Evolutionary conservation across 306 rosid species (phyloP).

Genomic region (Prunus armeniaca): DNA sequence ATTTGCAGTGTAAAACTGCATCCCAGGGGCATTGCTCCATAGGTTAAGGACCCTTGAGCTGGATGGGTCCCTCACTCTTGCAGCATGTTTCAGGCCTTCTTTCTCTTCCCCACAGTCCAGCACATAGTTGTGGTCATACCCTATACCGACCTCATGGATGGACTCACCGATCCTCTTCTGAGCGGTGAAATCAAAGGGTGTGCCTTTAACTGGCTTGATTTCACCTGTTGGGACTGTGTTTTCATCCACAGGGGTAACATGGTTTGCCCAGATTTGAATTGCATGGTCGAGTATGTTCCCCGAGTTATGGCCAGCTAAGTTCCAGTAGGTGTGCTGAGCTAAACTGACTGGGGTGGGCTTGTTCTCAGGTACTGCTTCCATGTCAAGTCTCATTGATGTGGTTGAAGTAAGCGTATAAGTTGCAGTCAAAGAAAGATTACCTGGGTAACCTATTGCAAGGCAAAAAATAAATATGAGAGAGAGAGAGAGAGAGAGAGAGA

Average conservation of each 20-base stretch:
- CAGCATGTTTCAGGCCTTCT: conserved; percentile 69
- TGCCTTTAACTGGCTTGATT: conserved; percentile 67
- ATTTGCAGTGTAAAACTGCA: conserved; percentile 94
- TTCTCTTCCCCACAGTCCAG: conserved; percentile 73
- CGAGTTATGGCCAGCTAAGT: conserved; percentile 79
- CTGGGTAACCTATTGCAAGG: conserved; percentile 48
- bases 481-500: too few relatives aligned
- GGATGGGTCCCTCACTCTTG: conserved; percentile 76
- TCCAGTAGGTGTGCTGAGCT: conserved; percentile 94
- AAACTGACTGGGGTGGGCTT: conserved; percentile 77
- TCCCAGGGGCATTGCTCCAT: conserved; percentile 80
- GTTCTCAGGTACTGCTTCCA: conserved; percentile 86
- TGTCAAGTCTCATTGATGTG: conserved; percentile 82
- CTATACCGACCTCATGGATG: conserved; percentile 66
- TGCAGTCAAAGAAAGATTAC: conserved; percentile 68
- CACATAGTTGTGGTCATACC: conserved; percentile 87
- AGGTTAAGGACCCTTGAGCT: conserved; percentile 80
- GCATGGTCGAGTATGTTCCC: conserved; percentile 74
- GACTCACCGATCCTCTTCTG: conserved; percentile 68
- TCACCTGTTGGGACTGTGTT: conserved; percentile 72
- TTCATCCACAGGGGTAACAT: conserved; percentile 73
- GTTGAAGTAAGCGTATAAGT: conserved; percentile 70
- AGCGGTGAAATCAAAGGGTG: conserved; percentile 77
- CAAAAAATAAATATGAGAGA: too few relatives aligned
- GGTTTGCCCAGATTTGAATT: conserved; percentile 66